Evolutionary conservation across 805 yeast genomes (phyloP), one percentile per base, ranked within the genome.

Genomic region (Scheffersomyces ergatensis): DNA sequence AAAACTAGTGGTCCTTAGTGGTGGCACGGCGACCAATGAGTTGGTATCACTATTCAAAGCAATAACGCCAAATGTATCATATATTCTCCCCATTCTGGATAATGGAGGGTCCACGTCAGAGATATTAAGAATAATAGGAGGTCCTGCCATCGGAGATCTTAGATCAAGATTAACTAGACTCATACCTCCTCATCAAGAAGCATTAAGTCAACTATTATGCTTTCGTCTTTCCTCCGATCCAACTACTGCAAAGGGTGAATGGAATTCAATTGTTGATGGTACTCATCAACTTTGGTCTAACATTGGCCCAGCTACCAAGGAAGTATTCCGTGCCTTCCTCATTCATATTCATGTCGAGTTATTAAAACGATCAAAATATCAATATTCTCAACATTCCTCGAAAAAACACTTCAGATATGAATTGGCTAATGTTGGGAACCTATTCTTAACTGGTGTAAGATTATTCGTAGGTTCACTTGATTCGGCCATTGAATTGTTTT

Each of bases 21-120:
- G 95, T 2, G 95, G 95, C 1, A 84, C 92, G 0, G 97, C 97
- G 16, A 85, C 97, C 2, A 90, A 90, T 58, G 81, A 82, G 8
- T 63, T 90, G 5, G 82, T 87, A 0, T 67, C 78, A 2, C 62
- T 82, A 9, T 82, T 86, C 48, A 67, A 73, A 29, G 40, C 59
- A 2, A 49, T 80, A 2, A 57, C 79, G 0, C 44, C 60, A n/a
- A 55, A 66, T 8, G 64, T 85, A 3, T 65, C 83, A 2, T 89
- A 85, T 50, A 74, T 89, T 4, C 63, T 90, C 26, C 98, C 98
- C 0, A 78, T 90, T 13, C 80, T 87, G 36, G 98, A 90, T 59
- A 90, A 90, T 56, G 98, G 98, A 14, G 97, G 97, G 0, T 89
- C 97, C 2, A 88, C 97, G 0, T 83, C 95, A 20, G 97, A 90